A percentile compares a stretch with the other conserved stretches of the same genome.
These are phyloP conservation scores for Eruca vesicaria DNA, from an alignment of 441 rosid genomes.

Conservation along the genomic window DNA sequence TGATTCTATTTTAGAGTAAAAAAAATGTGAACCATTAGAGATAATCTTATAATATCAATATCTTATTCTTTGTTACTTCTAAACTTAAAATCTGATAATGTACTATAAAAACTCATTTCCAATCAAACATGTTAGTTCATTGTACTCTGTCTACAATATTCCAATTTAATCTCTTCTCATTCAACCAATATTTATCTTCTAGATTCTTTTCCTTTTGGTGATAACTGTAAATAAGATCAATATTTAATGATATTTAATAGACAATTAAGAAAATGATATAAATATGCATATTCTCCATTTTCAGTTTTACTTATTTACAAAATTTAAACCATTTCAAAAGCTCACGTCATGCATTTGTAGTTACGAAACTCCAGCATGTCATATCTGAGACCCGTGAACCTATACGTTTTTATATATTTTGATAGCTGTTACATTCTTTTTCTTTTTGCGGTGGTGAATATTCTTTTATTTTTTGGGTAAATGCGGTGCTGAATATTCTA, in stretches of 20 bases:
- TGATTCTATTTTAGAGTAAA: too few relatives aligned
- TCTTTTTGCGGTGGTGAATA: too few relatives aligned
- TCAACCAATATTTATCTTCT: slow-evolving; percentile 6
- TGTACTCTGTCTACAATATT: background rate
- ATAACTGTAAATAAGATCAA: background rate
- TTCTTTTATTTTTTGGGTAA: too few relatives aligned
- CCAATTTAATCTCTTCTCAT: background rate
- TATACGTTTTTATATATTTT: background rate
- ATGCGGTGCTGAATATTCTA: background rate
- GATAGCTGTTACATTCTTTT: background rate
- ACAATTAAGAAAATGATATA: background rate
- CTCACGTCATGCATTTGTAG: background rate
- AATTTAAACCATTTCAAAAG: background rate
- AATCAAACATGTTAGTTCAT: background rate
- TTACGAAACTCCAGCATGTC: background rate
- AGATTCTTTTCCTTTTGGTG: background rate
- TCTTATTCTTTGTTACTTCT: slow-evolving; percentile 3
- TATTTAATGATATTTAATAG: background rate
- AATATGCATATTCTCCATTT: background rate
- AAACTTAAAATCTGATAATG: background rate
- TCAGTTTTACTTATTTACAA: background rate
- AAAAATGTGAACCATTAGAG: too few relatives aligned
- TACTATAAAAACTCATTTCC: slow-evolving; percentile 13
- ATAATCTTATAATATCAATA: background rate
- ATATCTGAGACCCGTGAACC: background rate